Conservation (phyloP, 495 filamentous ascomycete species). For the Neurospora sp. region DNA sequence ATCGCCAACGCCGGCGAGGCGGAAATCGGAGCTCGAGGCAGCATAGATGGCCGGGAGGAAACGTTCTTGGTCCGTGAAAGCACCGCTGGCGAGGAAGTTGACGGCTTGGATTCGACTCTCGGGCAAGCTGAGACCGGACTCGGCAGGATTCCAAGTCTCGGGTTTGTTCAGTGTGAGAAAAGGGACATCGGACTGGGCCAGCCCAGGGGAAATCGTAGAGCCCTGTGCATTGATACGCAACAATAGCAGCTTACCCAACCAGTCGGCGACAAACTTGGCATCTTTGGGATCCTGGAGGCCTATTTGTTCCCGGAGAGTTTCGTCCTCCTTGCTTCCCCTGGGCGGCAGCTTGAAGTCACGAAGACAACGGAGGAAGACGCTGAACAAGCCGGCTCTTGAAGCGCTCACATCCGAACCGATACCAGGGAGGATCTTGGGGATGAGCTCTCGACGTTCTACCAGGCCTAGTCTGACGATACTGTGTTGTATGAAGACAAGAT, state of each 20-base stretch:
- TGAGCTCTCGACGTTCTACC: conserved; percentile 42
- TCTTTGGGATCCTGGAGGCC: conserved; percentile 56
- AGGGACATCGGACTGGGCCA: conserved; percentile 57
- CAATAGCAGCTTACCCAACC: conserved; percentile 73
- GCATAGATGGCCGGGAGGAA: conserved; percentile 79
- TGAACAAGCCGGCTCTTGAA: conserved; percentile 70
- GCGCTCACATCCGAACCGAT: conserved; percentile 56
- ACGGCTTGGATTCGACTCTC: conserved; percentile 57
- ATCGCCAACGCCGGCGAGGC: conserved; percentile 69
- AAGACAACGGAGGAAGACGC: conserved; percentile 68
- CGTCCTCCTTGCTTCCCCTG: conserved; percentile 70
- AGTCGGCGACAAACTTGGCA: conserved; percentile 60
- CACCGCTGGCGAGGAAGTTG: conserved; percentile 68
- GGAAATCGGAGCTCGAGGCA: conserved; percentile 69
- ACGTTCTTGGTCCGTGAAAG: conserved; percentile 68
- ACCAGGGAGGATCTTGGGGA: conserved; percentile 62
- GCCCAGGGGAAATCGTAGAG: conserved; percentile 49
- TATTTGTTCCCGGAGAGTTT: conserved; percentile 50
- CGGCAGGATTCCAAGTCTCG: conserved; percentile 57
- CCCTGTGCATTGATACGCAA: conserved; percentile 35
- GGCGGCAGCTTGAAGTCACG: conserved; percentile 59
- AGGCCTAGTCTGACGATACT: conserved; percentile 60
- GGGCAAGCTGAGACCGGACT: conserved; percentile 54
- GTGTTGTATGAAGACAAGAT: conserved; percentile 81
- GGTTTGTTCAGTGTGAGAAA: conserved; percentile 63